Evolutionary conservation across 345 rosid species (phyloP), one percentile per base, ranked within the genome.

Genomic region (Eucalyptus grandis): DNA sequence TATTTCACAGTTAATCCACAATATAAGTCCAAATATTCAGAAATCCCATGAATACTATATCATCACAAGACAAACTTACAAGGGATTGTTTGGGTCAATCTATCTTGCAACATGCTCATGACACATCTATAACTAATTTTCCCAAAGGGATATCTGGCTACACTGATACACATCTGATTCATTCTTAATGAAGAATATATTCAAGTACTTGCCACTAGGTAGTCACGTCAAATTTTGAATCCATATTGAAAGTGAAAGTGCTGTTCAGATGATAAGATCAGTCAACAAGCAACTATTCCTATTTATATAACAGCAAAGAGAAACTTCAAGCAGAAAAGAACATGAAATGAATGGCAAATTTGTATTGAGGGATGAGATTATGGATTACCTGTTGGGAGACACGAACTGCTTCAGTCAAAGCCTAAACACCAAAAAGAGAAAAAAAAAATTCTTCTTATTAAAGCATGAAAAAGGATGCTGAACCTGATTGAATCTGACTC

Each of bases 361-460:
- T 47, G n/a, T 30, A 69, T 58, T 40, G 30, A 80, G 47, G n/a
- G 31, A 88, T 82, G 56, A 82, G 62, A 67, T 69, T 49, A 34
- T 43, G 88, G 89, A 46, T 72, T 92, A 97, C 99, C 99, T 95
- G 96, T 89, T 96, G 99, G 49, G 96, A 96, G 83, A 95, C 94
- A 69, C 94, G 96, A 89, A 98, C 98, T 87, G 98, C 99, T 92
- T 98, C 99, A 69, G 96, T 95, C 72, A 98, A 94, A 93, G 95
- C 99, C 99, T 98, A 86, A n/a, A 34, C 67, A 90, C 26, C 40
- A 53, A 82, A 91, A 90, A 49, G 92, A 62, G 69, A 62, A 30
- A 88, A 89, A 89, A 89, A 86, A 86, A 4, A 19, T 27, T 51
- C 43, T n/a, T 5, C 62, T 86, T 86, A 87, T 56, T 81, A 49